Evolutionary conservation across 176 grass and related monocot genomes (phyloP), one percentile per base, ranked within the genome.

Genomic region (Oryza rufipogon): DNA sequence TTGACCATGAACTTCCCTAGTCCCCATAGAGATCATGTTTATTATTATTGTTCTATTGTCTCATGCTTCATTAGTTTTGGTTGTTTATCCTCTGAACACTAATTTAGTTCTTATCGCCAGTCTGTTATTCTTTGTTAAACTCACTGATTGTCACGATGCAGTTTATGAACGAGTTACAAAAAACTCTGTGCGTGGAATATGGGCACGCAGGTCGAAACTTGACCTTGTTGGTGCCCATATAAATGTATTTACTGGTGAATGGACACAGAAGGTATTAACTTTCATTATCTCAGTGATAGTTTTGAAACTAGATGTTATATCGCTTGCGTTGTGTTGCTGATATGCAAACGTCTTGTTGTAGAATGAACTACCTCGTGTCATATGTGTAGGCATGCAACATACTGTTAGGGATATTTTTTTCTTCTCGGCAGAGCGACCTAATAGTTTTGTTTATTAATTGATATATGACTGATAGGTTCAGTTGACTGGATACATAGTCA

Each of bases 101-200:
- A n/a, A 74, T n/a, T 85, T 78, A 20, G 52, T 88, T 81, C 60
- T 74, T 20, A 32, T 25, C 79, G 6, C 70, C 82, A 9, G 32
- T 78, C 11, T 74, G 6, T 73, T 73, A 13, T 77, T 71, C 15
- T 84, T 81, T 71, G 32, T 51, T 75, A 9, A 85, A 58, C 30
- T 76, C 46, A 4, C 49, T 72, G 41, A 45, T 87, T 58, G 73
- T 65, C 61, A 70, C 16, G 25, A 95, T 41, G 32, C 79, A 98
- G 96, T 98, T 98, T 98, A 91, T 90, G 92, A 98, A 80, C 89
- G 79, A 90, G 91, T 98, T 86, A 87, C 92, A n/a, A 98, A 92
- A 69, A 98, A 95, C 22, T 88, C 96, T 77, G 96, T 98, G 49
- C 92, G 85, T 71, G 96, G 92, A 79, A 91, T 98, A 91, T 98